These are phyloP conservation scores for Penicillium bovifimosum DNA, from an alignment of 495 filamentous ascomycete species.

Conservation along the genomic window DNA sequence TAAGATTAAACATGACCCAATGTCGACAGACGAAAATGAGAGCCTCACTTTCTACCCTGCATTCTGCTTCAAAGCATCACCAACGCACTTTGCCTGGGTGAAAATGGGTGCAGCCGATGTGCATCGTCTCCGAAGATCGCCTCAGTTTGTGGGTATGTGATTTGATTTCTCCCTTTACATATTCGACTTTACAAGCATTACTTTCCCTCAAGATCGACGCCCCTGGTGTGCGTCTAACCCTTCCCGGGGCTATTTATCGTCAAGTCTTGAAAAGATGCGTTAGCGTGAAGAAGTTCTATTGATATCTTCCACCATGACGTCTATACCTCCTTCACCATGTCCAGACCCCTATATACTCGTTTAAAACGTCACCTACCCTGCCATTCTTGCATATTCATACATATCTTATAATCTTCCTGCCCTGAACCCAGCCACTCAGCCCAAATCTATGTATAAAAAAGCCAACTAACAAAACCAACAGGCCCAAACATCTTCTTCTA, in stretches of 20 bases:
- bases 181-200: neutral
- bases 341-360: neutral
- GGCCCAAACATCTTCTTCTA: constrained; percentile 72
- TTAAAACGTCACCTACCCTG: neutral
- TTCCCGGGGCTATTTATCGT: neutral
- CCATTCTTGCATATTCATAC: neutral
- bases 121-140: constrained; percentile 47
- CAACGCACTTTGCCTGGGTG: constrained; percentile 79
- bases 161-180: neutral
- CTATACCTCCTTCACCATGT: neutral
- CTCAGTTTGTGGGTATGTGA: constrained; percentile 61
- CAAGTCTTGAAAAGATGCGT: neutral
- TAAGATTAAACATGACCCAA: constrained; percentile 31
- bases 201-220: neutral
- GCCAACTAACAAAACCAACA: constrained; percentile 23
- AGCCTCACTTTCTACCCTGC: constrained; percentile 63
- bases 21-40: constrained; percentile 26
- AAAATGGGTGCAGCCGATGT: constrained; percentile 70
- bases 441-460: neutral
- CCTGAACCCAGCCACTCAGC: neutral
- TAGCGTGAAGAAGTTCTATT: neutral
- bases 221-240: neutral
- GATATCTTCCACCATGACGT: neutral
- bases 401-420: neutral
- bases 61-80: constrained; percentile 78